Conservation (phyloP, 176 grass and related monocot species). For the Hordeum vulgare region MorexV3_pseudomolecules_assembly NC_058520.1:340827890-340828389, state of each 20-base stretch:
- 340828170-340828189: neutral
- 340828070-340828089: neutral
- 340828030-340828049: slow-evolving; percentile 13
- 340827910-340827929: slow-evolving; percentile 1
- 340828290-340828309: slow-evolving; percentile 35
- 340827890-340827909: neutral
- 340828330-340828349: slow-evolving; percentile 92
- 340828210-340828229: slow-evolving; percentile 3
- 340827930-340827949: neutral
- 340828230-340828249: slow-evolving; percentile 10
- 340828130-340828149: neutral
- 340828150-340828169: neutral
- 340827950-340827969: neutral
- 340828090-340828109: neutral
- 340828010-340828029: neutral
- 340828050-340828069: slow-evolving; percentile 5
- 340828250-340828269: neutral
- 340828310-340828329: slow-evolving; percentile 90
- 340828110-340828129: neutral
- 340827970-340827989: neutral
- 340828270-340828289: slow-evolving; percentile 24
- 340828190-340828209: neutral
- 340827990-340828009: neutral
- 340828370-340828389: slow-evolving; percentile 64
- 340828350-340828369: slow-evolving; percentile 89